Conservation (phyloP, 805 yeast species). For the Dipodascopsis uninucleata region DNA sequence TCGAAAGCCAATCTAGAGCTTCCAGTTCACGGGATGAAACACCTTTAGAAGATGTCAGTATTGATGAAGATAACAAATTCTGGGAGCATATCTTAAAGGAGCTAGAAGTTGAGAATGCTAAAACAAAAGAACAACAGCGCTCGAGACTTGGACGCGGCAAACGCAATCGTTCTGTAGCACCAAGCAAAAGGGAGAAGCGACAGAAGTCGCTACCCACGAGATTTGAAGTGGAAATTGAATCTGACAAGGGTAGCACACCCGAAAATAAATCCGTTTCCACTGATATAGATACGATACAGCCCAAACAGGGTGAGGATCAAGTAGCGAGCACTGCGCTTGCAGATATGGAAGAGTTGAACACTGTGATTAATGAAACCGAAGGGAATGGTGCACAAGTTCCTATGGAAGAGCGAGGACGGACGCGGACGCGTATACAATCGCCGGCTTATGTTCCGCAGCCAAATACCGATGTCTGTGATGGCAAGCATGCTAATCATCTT, state of each 20-base stretch:
- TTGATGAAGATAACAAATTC: constrained; percentile 8
- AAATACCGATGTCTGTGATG: constrained; percentile 20
- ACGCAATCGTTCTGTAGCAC: constrained; percentile 3
- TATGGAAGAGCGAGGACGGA: background rate
- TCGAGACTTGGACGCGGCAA: constrained; percentile 22
- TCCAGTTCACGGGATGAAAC: constrained; percentile 3
- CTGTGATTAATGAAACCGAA: background rate
- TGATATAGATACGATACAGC: too few relatives aligned
- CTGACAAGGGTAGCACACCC: background rate
- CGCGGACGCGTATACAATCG: background rate
- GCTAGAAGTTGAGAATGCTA: constrained; percentile 6
- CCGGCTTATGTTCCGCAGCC: constrained; percentile 2
- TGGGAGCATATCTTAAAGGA: constrained; percentile 21
- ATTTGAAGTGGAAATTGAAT: background rate
- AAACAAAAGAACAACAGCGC: constrained; percentile 1
- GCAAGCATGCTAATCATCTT: constrained; percentile 10
- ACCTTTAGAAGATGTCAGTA: background rate
- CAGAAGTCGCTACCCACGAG: background rate
- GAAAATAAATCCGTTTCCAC: too few relatives aligned
- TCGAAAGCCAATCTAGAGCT: constrained; percentile 10
- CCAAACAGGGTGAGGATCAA: too few relatives aligned
- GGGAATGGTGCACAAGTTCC: background rate
- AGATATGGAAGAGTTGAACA: background rate
- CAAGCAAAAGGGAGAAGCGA: background rate
- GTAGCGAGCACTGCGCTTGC: too few relatives aligned